Percentiles rank a stretch among this genome's conserved stretches.
These are phyloP conservation scores for Zasmidium angulare DNA, from an alignment of 2,329 filamentous ascomycete genomes.

Conservation along the genomic window DNA sequence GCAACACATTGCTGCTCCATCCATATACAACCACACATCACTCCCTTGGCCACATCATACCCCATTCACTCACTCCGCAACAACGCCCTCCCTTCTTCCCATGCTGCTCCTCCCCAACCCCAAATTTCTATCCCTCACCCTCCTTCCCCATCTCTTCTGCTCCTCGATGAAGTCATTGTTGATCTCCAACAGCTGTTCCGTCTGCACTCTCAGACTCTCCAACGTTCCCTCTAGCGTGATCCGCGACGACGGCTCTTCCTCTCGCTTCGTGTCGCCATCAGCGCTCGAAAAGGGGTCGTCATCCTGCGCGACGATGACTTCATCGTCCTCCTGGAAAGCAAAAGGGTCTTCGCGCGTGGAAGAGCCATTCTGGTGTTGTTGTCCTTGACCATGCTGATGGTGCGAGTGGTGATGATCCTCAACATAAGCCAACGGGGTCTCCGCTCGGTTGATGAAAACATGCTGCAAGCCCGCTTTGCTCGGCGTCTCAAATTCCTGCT, in stretches of 20 bases:
- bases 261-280: neutral
- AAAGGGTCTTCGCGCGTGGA: neutral
- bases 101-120: neutral
- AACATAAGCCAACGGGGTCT: conserved; percentile 23
- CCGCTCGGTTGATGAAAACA: conserved; percentile 20
- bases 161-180: conserved; percentile 36
- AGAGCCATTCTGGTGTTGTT: neutral
- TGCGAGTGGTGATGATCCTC: conserved; percentile 12
- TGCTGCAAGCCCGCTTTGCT: conserved; percentile 12
- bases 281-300: conserved; percentile 1
- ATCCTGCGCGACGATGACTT: neutral
- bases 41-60: too few relatives aligned
- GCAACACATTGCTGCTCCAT: too few relatives aligned
- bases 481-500: conserved; percentile 8
- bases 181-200: conserved; percentile 35
- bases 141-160: conserved; percentile 27
- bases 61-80: too few relatives aligned
- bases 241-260: too few relatives aligned
- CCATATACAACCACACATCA: too few relatives aligned
- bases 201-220: conserved; percentile 33
- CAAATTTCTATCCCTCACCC: neutral
- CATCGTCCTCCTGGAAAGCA: neutral
- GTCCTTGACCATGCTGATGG: neutral
- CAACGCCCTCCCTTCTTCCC: too few relatives aligned
- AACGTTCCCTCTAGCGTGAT: conserved; percentile 35